A percentile compares a stretch with the other conserved stretches of the same genome.
phyloP scores from a whole-genome alignment of 495 filamentous ascomycete species.

The Podospora sp. region DNA sequence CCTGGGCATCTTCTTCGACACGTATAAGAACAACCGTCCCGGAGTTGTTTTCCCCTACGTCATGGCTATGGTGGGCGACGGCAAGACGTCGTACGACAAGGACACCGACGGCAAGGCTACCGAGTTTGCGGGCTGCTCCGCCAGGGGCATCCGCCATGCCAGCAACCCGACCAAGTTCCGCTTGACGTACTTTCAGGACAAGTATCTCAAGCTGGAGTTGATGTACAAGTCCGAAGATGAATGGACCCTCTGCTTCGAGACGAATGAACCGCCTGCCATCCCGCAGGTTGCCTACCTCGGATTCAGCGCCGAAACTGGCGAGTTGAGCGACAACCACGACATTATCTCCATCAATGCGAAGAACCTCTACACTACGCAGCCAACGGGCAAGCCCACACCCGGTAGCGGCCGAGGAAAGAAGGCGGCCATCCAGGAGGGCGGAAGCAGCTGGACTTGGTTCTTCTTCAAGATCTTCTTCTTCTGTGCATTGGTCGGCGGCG shows the following conservation, averaged over 20 bases:
- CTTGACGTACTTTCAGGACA: conserved; percentile 96
- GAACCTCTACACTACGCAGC: conserved; percentile 77
- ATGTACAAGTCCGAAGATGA: conserved; percentile 87
- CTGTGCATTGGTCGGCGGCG: conserved; percentile 66
- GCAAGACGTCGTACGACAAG: conserved; percentile 86
- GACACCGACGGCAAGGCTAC: conserved; percentile 92
- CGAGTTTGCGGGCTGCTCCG: conserved; percentile 93
- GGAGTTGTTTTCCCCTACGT: conserved; percentile 96
- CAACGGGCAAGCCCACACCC: conserved; percentile 45
- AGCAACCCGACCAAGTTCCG: conserved; percentile 79
- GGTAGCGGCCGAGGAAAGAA: conserved; percentile 46
- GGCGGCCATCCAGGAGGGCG: conserved; percentile 41
- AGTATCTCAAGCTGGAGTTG: conserved; percentile 84
- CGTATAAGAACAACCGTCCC: conserved; percentile 99
- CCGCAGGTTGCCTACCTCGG: conserved; percentile 92
- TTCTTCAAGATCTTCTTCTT: conserved; percentile 83
- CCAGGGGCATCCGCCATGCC: conserved; percentile 81
- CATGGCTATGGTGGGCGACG: conserved; percentile 97
- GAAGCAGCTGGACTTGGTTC: conserved; percentile 91
- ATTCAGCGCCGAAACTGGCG: conserved; percentile 93
- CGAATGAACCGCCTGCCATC: conserved; percentile 70
- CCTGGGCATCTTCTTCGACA: conserved; percentile 96
- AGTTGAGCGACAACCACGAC: conserved; percentile 97
- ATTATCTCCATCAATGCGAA: conserved; percentile 85
- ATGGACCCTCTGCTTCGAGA: conserved; percentile 90